These are phyloP conservation scores for Evernia prunastri DNA, from an alignment of 495 filamentous ascomycete species.

Conservation along the genomic window DNA sequence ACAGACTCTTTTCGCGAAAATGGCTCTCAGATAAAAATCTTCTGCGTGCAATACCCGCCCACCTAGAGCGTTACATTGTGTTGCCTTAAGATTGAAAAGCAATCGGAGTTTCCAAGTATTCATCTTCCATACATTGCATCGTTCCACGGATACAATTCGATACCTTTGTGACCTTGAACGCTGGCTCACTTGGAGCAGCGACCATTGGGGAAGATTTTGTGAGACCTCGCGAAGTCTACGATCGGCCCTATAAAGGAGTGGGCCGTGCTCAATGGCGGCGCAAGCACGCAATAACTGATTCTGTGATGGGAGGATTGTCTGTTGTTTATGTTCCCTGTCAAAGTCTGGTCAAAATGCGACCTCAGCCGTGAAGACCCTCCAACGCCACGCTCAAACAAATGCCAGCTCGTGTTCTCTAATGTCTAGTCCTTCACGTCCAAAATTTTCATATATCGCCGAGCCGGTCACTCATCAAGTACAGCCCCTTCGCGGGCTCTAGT, in stretches of 20 bases:
- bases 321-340: neutral
- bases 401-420: neutral
- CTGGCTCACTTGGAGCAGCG: neutral
- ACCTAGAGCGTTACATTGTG: conserved; percentile 88
- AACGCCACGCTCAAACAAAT: conserved; percentile 5
- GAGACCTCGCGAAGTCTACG: too few relatives aligned
- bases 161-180: neutral
- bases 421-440: neutral
- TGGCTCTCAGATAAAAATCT: conserved; percentile 86
- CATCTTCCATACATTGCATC: neutral
- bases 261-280: neutral
- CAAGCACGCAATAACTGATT: neutral
- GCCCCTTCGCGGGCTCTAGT: neutral
- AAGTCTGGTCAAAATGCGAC: neutral
- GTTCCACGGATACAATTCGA: neutral
- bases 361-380: neutral
- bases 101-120: neutral
- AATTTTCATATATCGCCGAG: neutral
- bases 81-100: conserved; percentile 48
- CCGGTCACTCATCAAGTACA: conserved; percentile 1
- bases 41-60: conserved; percentile 72
- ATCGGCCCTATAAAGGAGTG: neutral
- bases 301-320: neutral
- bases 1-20: conserved; percentile 79
- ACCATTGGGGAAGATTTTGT: neutral